Evolutionary conservation across 257 asterid species (phyloP), one percentile per base, ranked within the genome.

Genomic region (Misopates orontium): DNA sequence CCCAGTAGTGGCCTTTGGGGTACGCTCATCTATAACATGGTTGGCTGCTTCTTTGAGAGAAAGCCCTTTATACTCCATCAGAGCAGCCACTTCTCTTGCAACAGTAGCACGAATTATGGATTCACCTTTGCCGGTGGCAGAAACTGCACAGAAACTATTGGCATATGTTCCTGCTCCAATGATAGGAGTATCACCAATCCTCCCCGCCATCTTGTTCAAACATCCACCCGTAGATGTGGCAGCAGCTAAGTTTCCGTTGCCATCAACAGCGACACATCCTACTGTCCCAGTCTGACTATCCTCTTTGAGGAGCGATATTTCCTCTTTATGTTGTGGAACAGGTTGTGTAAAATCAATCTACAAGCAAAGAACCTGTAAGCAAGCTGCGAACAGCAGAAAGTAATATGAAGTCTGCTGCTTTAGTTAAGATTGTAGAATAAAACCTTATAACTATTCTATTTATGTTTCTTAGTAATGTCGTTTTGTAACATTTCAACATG

Each of bases 151-250:
- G 4, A 80, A 58, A 24, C 71, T 74, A 75, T 93, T 93, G 22
- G 97, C 97, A n/a, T 93, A 93, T 0, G 97, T 93, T 64, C 96
- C 97, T 7, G 96, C 86, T 44, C 99, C 99, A 11, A 93, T 77
- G 22, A 93, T 69, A 28, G 99, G 99, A 0, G 96, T 90, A 65
- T 93, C 99, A 1, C 99, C 95, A 13, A 93, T 93, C 77, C 99
- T 83, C 4, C 99, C 96, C 8, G 61, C 82, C 97, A 90, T 90
- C 75, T 93, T 93, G 85, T 93, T 93, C 42, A 87, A 97, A 24
- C 84, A 64, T 31, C 99, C 99, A 10, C 99, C 99, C 1, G 96
- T 90, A 24, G 99, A 93, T 4, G 97, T 93, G 1, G 97, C 97
- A 25, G 97, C 28, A 11, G 97, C 99, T 78, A 87, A 62, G 68